Evolutionary conservation across 2,329 filamentous ascomycete species (phyloP).

Genomic region (Alternaria sp.): DNA sequence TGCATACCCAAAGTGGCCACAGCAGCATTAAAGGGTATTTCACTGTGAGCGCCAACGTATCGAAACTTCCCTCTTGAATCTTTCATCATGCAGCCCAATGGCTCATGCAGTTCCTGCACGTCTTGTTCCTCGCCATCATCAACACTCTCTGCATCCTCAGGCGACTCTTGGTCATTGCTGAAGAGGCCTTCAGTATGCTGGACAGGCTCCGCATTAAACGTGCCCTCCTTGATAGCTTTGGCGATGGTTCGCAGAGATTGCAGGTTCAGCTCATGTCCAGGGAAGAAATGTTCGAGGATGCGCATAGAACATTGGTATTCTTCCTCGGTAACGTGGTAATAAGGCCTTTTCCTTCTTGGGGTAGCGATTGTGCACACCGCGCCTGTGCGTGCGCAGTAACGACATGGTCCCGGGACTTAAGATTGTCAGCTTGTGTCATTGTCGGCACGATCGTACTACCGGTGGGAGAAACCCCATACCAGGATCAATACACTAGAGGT

Average conservation of each 20-base stretch:
- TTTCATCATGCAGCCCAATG: constrained; percentile 47
- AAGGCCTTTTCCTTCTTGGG: constrained; percentile 45
- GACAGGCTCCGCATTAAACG: constrained; percentile 27
- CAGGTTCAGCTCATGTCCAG: constrained; percentile 45
- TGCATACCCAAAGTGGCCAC: constrained; percentile 39
- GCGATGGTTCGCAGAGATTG: constrained; percentile 42
- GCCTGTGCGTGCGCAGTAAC: constrained; percentile 47
- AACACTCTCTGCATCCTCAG: constrained; percentile 30
- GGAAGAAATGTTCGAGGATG: constrained; percentile 47
- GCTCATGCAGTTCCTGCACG: constrained; percentile 45
- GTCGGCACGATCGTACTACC: constrained; percentile 1
- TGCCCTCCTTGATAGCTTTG: constrained; percentile 42
- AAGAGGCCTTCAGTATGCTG: constrained; percentile 33
- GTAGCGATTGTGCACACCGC: constrained; percentile 45
- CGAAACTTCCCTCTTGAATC: constrained; percentile 44
- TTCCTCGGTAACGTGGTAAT: constrained; percentile 50
- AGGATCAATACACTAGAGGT: constrained; percentile 46
- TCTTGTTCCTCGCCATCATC: constrained; percentile 39
- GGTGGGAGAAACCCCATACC: constrained; percentile 29
- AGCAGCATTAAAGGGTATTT: constrained; percentile 48
- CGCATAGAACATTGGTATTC: constrained; percentile 48
- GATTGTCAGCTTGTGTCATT: constrained; percentile 23
- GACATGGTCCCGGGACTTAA: constrained; percentile 47
- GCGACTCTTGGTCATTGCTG: constrained; percentile 25
- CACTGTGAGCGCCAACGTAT: constrained; percentile 46